Evolutionary conservation across 2,329 filamentous ascomycete genomes (phyloP).

Genomic region (Rhinocladiella mackenziei): DNA sequence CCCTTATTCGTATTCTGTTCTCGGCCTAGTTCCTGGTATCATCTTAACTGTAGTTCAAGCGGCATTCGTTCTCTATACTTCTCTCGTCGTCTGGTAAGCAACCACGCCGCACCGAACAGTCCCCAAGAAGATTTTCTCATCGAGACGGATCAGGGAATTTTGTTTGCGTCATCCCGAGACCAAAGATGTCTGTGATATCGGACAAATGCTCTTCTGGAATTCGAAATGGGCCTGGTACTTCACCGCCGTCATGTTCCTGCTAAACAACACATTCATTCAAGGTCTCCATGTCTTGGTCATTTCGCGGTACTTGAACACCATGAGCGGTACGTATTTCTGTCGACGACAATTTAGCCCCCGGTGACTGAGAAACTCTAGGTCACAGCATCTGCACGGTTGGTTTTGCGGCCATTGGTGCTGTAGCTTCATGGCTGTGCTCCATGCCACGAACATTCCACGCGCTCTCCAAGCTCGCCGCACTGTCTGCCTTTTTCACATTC

Average conservation of each 20-base stretch:
- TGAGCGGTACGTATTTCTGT: constrained; percentile 25
- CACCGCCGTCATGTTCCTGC: constrained; percentile 78
- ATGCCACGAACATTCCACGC: constrained; percentile 80
- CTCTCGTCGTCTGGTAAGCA: constrained; percentile 58
- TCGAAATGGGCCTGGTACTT: constrained; percentile 66
- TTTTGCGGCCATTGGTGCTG: constrained; percentile 69
- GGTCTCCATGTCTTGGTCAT: constrained; percentile 35
- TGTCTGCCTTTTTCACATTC: constrained; percentile 83
- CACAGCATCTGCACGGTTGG: constrained; percentile 71
- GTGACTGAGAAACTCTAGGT: constrained; percentile 40
- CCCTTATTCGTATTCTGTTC: constrained; percentile 82
- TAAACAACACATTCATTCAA: constrained; percentile 93
- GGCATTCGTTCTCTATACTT: constrained; percentile 77
- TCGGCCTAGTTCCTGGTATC: constrained; percentile 80
- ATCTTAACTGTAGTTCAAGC: constrained; percentile 79
- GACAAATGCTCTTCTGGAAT: constrained; percentile 90
- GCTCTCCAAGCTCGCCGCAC: constrained; percentile 72
- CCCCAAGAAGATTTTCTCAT: constrained; percentile 26
- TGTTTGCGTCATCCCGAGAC: constrained; percentile 87
- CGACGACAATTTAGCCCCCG: neutral
- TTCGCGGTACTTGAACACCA: constrained; percentile 28
- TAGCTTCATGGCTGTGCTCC: constrained; percentile 74
- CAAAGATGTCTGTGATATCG: constrained; percentile 88
- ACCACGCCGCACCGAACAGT: constrained; percentile 19
- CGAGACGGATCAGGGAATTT: constrained; percentile 63